phyloP scores from a whole-genome alignment of 1,284 basidiomycete species.

The Puccinia coronata region DNA sequence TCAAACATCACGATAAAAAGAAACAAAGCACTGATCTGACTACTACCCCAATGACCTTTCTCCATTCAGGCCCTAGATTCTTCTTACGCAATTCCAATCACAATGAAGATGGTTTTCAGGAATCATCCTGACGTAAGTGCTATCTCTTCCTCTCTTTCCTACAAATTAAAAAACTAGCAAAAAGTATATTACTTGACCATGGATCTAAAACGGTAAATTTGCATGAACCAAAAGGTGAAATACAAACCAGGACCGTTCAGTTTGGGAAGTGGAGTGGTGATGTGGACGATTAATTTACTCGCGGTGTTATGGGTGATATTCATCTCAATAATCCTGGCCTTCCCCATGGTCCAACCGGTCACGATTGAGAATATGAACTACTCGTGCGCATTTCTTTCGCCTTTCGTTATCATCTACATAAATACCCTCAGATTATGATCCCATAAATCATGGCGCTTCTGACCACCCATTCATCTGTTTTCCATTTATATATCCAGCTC shows the following conservation, averaged over 20 bases:
- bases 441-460: not conserved
- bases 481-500: not conserved
- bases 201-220: not conserved
- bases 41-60: too few species aligned
- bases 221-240: conserved; percentile 59
- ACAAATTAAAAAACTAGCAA: too few species aligned
- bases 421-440: not conserved
- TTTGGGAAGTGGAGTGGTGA: conserved; percentile 74
- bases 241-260: conserved; percentile 90
- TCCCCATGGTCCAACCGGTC: conserved; percentile 71
- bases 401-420: not conserved
- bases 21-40: not conserved
- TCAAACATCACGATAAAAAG: not conserved
- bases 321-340: conserved; percentile 63
- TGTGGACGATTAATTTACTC: conserved; percentile 67
- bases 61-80: conserved; percentile 52
- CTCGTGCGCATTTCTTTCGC: not conserved
- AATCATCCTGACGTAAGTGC: conserved; percentile 73
- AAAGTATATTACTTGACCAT: not conserved
- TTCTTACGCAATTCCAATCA: conserved; percentile 70
- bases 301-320: conserved; percentile 65
- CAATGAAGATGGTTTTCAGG: conserved; percentile 68
- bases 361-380: conserved; percentile 70
- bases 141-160: not conserved
- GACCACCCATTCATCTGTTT: not conserved